Evolutionary conservation across 2,329 filamentous ascomycete species (phyloP).

Genomic region (Moelleriella libera): DNA sequence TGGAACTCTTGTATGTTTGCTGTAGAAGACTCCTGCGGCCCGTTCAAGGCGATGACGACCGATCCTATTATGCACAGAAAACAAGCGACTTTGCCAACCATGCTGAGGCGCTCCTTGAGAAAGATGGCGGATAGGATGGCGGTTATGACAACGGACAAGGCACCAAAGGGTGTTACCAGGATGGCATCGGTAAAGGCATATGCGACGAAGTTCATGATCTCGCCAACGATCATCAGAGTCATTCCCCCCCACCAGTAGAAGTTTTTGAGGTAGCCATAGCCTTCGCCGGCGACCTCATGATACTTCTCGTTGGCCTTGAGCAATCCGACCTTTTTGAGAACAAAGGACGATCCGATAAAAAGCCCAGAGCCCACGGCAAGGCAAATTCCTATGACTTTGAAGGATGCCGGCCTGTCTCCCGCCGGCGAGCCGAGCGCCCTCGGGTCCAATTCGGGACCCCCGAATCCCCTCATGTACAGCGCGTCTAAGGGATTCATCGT

Average conservation of each 20-base stretch:
- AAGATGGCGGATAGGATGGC: constrained; percentile 88
- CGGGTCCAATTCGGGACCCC: background rate
- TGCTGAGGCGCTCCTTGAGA: constrained; percentile 85
- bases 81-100: constrained; percentile 91
- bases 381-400: constrained; percentile 76
- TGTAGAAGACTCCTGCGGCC: constrained; percentile 73
- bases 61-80: constrained; percentile 91
- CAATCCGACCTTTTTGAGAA: constrained; percentile 86
- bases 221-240: constrained; percentile 91
- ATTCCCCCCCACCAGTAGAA: constrained; percentile 91
- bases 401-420: constrained; percentile 23
- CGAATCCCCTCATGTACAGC: background rate
- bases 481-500: background rate
- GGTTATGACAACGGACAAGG: constrained; percentile 82
- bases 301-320: constrained; percentile 92
- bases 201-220: constrained; percentile 93
- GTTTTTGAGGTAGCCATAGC: constrained; percentile 95
- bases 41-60: constrained; percentile 88
- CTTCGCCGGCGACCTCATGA: constrained; percentile 87
- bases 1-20: constrained; percentile 87
- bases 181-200: constrained; percentile 97
- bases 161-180: constrained; percentile 81
- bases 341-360: constrained; percentile 91
- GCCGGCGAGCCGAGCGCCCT: background rate
- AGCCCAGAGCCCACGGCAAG: constrained; percentile 76